Base-by-base conservation (phyloP, 1,284 basidiomycete species). In the Melampsora larici-populina region DNA sequence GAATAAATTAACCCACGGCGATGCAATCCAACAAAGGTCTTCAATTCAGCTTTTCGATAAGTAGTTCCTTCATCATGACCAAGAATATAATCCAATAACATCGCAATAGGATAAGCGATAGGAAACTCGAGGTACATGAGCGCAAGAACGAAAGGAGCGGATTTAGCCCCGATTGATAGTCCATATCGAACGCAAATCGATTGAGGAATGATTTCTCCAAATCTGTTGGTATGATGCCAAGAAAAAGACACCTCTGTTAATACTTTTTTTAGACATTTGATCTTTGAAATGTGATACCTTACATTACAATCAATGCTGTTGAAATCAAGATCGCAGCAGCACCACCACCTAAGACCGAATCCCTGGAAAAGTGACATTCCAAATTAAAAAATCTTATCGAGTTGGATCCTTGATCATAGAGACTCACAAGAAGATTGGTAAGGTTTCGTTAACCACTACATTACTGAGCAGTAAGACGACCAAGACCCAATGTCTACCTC, bases 181-280 rank as follows among this genome's bases (percentile, higher is more conserved):
- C 86, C 86, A 78, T 86, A 85, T 43, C 84, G 83, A 24, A 85
- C 85, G 78, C 86, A 87, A 68, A 87, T 83, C 7, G 86, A 86
- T 84, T 85, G 83, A 1, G 84, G 84, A 8, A 85, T 81, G 43
- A 85, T 83, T 70, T 85, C 83, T 31, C 81, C 82, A 78, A 82
- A 82, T 78, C 83, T 81, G n/a, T 64, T 64, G 17, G 17, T 24
- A 64, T 64, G 9, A 36, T 36, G 36, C 62, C 62, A 64, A 31
- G 31, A 64, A 26, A 26, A 64, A 64, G 29, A 64, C 8, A 5
- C 11, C 18, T 11, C 1, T 55, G 8, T 55, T 55, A 9, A 9
- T 36, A 7, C 7, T 55, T 55, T 11, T 2, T 55, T 24, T 55
- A 1, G 7, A 21, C 24, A 7, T 55, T 6, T 17, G 51, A 13